These are phyloP conservation scores for Colletotrichum sidae DNA, from an alignment of 2,329 filamentous ascomycete species.

Conservation along the genomic window DNA sequence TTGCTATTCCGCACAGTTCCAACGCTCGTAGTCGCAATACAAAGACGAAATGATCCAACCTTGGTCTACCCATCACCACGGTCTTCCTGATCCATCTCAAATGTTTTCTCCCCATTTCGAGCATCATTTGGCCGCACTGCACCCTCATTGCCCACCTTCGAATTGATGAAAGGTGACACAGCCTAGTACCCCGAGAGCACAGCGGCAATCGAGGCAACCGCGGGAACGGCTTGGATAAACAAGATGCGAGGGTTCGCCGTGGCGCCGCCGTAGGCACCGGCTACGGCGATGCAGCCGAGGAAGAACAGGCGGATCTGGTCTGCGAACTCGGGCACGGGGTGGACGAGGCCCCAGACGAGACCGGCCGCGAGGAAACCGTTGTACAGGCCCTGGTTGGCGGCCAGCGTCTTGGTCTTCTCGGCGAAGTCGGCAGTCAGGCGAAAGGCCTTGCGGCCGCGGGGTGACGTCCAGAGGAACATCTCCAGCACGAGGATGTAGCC, in stretches of 20 bases:
- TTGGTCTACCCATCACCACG: background rate
- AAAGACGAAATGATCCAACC: background rate
- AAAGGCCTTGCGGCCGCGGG: slow-evolving; percentile 58
- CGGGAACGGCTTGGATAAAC: slow-evolving; percentile 56
- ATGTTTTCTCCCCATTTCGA: background rate
- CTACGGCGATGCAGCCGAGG: slow-evolving; percentile 56
- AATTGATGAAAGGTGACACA: too few species aligned
- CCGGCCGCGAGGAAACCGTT: slow-evolving; percentile 65
- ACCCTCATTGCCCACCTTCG: too few species aligned
- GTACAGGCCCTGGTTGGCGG: slow-evolving; percentile 64
- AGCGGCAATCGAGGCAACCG: slow-evolving; percentile 43
- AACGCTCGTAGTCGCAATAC: slow-evolving; percentile 11
- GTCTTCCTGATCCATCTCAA: background rate
- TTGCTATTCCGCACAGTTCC: slow-evolving; percentile 13
- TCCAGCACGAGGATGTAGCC: slow-evolving; percentile 62
- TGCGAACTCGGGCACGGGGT: slow-evolving; percentile 55
- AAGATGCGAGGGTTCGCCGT: slow-evolving; percentile 56
- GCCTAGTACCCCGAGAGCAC: slow-evolving; percentile 43
- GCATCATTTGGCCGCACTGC: background rate
- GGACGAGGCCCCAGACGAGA: slow-evolving; percentile 58
- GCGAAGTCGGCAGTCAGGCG: slow-evolving; percentile 58
- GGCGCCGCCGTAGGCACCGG: slow-evolving; percentile 57
- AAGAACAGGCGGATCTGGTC: slow-evolving; percentile 61
- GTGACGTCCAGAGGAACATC: slow-evolving; percentile 62
- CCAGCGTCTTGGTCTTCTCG: slow-evolving; percentile 55